Evolutionary conservation across 2,329 filamentous ascomycete genomes (phyloP), one percentile per base, ranked within the genome.

Genomic region (Venturia aucupariae): DNA sequence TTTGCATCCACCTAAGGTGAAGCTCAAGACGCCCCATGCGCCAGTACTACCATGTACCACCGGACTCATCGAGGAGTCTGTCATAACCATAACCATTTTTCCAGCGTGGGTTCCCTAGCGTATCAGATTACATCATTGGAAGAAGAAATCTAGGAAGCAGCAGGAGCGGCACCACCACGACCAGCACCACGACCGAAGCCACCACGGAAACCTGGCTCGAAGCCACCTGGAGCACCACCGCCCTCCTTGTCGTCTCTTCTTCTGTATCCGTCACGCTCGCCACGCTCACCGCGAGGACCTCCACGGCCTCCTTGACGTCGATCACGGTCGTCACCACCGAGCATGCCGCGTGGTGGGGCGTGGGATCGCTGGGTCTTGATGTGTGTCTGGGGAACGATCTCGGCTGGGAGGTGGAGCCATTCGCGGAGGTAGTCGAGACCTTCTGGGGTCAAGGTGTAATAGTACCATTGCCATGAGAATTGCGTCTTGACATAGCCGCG

Each of bases 281-380:
- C 85, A 71, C 84, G 77, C 75, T 84, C 84, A 70, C 83, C 82
- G 76, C 84, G 82, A 76, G 82, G 85, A 71, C 87, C 87, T 81
- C 89, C 88, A 82, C 90, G 89, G 80, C 90, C 88, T 71, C 81
- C 83, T 76, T 90, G 90, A 72, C 89, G 88, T 81, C 91, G 87
- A 84, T 94, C 90, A 74, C 85, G 81, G 78, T 96, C 92, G 71
- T 87, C 86, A 77, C 84, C 86, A 75, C 92, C 92, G 84, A 97
- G 87, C 94, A 99, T 97, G 78, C 94, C 94, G 77, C 94, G 92
- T 77, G 94, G 93, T 81, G 93, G 93, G 83, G 92, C 92, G 82
- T 97, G 92, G 75, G 91, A 94, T 81, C 94, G 91, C 86, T 97
- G 92, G 86, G 97, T 92, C 90, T 99, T 99, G 85, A 99, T 97